Evolutionary conservation across 208 protist genomes (phyloP).

Genomic region (Acanthamoeba healyi): DNA sequence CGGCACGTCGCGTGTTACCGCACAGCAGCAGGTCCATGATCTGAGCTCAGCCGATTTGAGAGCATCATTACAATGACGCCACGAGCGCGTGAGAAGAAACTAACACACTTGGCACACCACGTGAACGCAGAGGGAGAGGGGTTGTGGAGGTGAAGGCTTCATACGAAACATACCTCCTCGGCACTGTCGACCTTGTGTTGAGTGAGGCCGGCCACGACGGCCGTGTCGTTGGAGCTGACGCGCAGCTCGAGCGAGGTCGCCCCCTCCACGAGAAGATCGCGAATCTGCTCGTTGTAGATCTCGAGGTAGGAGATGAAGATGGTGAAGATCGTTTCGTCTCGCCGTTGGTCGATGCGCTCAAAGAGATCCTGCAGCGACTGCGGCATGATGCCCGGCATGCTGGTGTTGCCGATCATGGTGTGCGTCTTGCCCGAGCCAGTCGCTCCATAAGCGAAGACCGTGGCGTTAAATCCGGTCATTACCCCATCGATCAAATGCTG

Average conservation of each 20-base stretch:
- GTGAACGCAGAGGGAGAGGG: too few species aligned
- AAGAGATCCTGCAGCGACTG: slow-evolving; percentile 91
- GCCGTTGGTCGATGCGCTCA: slow-evolving; percentile 79
- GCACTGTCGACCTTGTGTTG: slow-evolving; percentile 79
- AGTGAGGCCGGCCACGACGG: slow-evolving; percentile 85
- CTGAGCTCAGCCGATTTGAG: not conserved
- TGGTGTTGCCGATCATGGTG: slow-evolving; percentile 90
- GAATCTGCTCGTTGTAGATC: slow-evolving; percentile 93
- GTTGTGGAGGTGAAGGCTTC: too few species aligned
- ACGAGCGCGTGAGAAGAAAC: too few species aligned
- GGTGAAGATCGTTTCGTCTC: slow-evolving; percentile 77
- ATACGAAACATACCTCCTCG: slow-evolving; percentile 77
- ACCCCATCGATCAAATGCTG: slow-evolving; percentile 87
- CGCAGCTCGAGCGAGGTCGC: slow-evolving; percentile 82
- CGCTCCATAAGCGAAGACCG: slow-evolving; percentile 93
- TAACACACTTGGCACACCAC: not conserved
- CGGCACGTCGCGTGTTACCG: slow-evolving; percentile 89
- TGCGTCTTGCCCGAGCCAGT: slow-evolving; percentile 93
- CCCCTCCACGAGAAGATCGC: slow-evolving; percentile 88
- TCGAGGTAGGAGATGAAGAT: slow-evolving; percentile 90
- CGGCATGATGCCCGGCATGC: slow-evolving; percentile 90
- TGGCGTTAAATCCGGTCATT: slow-evolving; percentile 90
- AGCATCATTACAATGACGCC: not conserved
- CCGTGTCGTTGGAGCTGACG: slow-evolving; percentile 81
- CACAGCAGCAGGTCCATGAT: slow-evolving; percentile 85